Base-by-base conservation (phyloP, 108 stramenopile genomes). In the Fistulifera solaris region DNA sequence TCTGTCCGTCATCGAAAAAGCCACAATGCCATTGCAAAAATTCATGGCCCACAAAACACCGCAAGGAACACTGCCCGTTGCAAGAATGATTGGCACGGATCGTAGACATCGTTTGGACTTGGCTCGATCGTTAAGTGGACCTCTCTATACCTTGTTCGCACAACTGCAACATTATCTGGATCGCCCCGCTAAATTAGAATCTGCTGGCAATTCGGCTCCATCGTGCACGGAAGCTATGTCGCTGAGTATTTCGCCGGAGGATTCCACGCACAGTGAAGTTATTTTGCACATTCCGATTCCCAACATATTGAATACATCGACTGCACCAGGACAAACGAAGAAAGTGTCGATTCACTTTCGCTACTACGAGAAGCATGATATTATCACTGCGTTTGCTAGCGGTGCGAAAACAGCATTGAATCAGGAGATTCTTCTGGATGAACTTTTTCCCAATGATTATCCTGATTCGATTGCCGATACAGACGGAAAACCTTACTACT, bases 111-210 rank as follows among this genome's bases (percentile, higher is more conserved):
- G 78, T 15, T 58, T 85, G 50, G 74, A 75, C 27, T 27, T 75
- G 65, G 86, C 86, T 3, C 62, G 66, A 48, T 49, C 65, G 2
- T 56, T 87, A 35, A 63, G 81, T 7, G 58, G 53, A 19, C 69
- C 85, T 3, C 63, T 91, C 18, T 91, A 91, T 53, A 80, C 72
- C 1, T 42, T 91, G 38, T 87, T 71, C 61, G 64, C 77, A 25
- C 78, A 81, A 46, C 58, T 91, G 48, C 67, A 67, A 18, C 69
- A 66, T 0, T 75, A 72, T 59, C 62, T 81, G 39, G 44, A 38
- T 27, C n/a, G 12, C 17, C 21, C 39, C n/a, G n/a, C n/a, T 8
- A 24, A 48, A 13, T 6, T 35, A 35, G 8, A 35, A 35, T 8
- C 31, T 6, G 31, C 31, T 35, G 31, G 31, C 8, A 35, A 8